Conservation (phyloP, 345 rosid species). For the Nephelium lappaceum region DNA sequence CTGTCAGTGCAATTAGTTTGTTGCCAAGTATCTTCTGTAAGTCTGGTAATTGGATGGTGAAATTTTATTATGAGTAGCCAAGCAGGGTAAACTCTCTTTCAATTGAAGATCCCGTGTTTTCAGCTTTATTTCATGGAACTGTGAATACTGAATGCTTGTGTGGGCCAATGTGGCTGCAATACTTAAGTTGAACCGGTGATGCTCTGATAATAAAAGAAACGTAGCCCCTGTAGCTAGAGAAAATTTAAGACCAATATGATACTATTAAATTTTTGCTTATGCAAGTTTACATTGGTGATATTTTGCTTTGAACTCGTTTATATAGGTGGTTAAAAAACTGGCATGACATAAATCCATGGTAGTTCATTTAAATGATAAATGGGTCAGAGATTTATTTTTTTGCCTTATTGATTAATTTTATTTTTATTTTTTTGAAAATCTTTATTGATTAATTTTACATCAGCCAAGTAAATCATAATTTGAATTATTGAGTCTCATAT, state of each 20-base stretch:
- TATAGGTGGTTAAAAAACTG: background rate
- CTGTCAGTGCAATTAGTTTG: background rate
- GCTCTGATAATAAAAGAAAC: conserved; percentile 1
- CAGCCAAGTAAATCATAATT: background rate
- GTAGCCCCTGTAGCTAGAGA: background rate
- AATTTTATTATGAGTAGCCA: background rate
- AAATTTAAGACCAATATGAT: background rate
- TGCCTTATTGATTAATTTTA: no score
- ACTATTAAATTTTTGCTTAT: background rate
- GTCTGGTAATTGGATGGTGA: background rate
- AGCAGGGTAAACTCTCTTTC: background rate
- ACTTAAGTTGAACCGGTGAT: background rate
- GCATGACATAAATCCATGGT: background rate
- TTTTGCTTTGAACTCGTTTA: background rate
- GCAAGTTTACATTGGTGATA: background rate
- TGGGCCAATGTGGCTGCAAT: background rate
- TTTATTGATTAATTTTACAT: background rate
- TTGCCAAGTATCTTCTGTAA: background rate
- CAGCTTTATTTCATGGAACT: background rate
- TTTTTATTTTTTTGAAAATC: no score
- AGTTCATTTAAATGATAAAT: background rate
- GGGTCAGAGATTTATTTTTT: background rate
- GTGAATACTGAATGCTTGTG: background rate
- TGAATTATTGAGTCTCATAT: background rate
- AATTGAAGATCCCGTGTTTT: background rate